These are phyloP conservation scores for Ascodesmis nigricans DNA, from an alignment of 495 filamentous ascomycete genomes.

Conservation along the genomic window DNA sequence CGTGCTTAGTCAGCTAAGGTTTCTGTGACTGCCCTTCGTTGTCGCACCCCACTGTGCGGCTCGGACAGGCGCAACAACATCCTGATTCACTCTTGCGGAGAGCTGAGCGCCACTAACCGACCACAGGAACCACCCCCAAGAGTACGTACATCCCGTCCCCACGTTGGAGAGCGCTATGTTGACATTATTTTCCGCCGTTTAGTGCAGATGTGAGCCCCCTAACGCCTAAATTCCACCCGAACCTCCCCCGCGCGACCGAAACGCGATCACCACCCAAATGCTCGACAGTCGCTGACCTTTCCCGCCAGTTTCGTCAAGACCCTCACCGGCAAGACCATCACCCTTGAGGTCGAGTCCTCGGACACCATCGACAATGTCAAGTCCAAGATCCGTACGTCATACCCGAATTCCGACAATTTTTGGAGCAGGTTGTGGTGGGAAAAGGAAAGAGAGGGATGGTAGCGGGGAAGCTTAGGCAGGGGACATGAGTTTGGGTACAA, in stretches of 20 bases:
- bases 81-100: no score
- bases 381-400: constrained; percentile 39
- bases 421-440: no score
- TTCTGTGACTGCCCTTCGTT: no score
- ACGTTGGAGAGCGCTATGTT: constrained; percentile 12
- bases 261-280: constrained; percentile 7
- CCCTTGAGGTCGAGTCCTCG: constrained; percentile 95
- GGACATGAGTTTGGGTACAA: no score
- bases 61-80: no score
- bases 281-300: constrained; percentile 26
- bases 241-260: constrained; percentile 9
- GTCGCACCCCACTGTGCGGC: no score
- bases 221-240: constrained; percentile 9
- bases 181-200: constrained; percentile 15
- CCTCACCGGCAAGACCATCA: constrained; percentile 99
- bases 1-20: no score
- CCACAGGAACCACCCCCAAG: constrained; percentile 29
- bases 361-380: constrained; percentile 99
- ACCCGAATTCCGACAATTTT: constrained; percentile 20
- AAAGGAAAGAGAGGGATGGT: no score
- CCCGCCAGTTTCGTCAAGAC: constrained; percentile 75
- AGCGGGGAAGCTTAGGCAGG: no score
- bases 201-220: constrained; percentile 56
- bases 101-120: constrained; percentile 19
- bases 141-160: constrained; percentile 28